A percentile compares a stretch with the other conserved stretches of the same genome.
These are phyloP conservation scores for Penicillium digitatum DNA, from an alignment of 2,329 filamentous ascomycete species.

Conservation along the genomic window DNA sequence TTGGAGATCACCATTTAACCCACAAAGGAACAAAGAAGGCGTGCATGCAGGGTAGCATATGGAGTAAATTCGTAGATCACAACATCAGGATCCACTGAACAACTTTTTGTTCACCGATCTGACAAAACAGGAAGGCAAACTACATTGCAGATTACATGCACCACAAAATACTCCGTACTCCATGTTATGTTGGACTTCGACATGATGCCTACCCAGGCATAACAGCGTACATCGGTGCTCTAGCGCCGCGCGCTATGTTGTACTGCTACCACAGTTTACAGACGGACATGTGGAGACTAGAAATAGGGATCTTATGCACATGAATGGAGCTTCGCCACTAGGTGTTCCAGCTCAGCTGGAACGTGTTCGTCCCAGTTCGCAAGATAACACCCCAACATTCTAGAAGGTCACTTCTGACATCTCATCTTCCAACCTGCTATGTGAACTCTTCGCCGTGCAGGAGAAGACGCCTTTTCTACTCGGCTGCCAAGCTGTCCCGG, in stretches of 20 bases:
- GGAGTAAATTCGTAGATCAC: neutral
- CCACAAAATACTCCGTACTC: neutral
- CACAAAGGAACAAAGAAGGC: neutral
- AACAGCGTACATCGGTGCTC: neutral
- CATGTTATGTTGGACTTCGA: neutral
- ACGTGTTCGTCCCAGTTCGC: neutral
- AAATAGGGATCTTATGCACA: neutral
- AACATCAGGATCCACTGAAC: neutral
- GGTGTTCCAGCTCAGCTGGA: neutral
- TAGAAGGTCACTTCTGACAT: neutral
- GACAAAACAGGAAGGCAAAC: neutral
- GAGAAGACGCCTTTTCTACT: neutral
- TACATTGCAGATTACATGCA: neutral
- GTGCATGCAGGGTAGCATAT: neutral
- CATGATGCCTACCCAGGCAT: neutral
- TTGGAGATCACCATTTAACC: neutral
- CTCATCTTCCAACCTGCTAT: neutral
- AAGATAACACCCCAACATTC: neutral
- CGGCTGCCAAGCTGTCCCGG: neutral
- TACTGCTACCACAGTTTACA: neutral
- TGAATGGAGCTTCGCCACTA: neutral
- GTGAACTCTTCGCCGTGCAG: conserved; percentile 4
- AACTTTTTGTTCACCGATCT: neutral
- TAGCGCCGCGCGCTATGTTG: neutral
- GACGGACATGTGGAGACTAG: neutral